Evolutionary conservation across 768 basidiomycete genomes (phyloP), one percentile per base, ranked within the genome.

Genomic region (Dioszegia aurantiaca): DNA sequence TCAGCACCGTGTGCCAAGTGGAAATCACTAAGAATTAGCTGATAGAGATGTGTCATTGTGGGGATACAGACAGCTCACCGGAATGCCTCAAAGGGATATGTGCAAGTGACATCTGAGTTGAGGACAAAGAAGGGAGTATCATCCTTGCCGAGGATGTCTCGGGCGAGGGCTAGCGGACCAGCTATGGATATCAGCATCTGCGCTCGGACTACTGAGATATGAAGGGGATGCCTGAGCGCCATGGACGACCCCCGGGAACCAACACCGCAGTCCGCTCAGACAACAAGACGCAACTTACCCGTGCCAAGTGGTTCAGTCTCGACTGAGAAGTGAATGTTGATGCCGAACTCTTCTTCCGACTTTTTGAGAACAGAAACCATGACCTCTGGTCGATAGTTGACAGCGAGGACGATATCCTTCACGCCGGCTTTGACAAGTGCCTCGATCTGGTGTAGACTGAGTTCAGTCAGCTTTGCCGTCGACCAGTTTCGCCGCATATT

Each of bases 71-170:
- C 5, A 40, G 51, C 75, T 54, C 49, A 71, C 69, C 77, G 75
- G 70, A 80, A 77, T n/a, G 74, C 74, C 64, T 78, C 78, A 66
- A 80, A 80, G 43, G 80, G 80, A 69, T 80, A 80, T 33, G 79
- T 72, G 72, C 80, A 80, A 61, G 78, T 80, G 42, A 80, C 79
- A 60, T 80, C 80, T 17, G 80, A 79, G 77, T 80, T 80, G 68
- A 80, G 77, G 45, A 80, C 80, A 63, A 80, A 80, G 79, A 80
- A 80, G n/a, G 80, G 80, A 12, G 77, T 74, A 62, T 80, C 78
- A 65, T 80, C 79, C 67, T 80, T 80, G 68, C 77, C 79, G 47
- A 80, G 74, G 59, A 80, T 76, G 37, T 80, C 78, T 17, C 77
- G 67, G 10, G 80, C 80, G 53, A 80, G 77, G 26, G 79, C 79